A percentile compares a stretch with the other conserved stretches of the same genome.
These are phyloP conservation scores for Volvariella surrecta DNA, from an alignment of 1,284 basidiomycete genomes.

Conservation along the genomic window DNA sequence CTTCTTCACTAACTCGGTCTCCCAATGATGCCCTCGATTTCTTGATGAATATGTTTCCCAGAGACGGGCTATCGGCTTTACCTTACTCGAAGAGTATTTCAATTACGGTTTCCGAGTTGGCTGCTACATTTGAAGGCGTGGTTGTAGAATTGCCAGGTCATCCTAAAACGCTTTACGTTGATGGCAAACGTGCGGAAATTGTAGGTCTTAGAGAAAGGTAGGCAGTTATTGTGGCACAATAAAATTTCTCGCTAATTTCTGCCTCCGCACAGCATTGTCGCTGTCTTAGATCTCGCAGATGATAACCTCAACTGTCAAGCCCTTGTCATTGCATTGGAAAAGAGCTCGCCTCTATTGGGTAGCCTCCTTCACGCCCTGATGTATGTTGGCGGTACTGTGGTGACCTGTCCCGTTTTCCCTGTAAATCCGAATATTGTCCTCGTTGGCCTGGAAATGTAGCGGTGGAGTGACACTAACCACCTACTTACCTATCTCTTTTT, in stretches of 20 bases:
- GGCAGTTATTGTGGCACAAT: slow-evolving; percentile 11
- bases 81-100: slow-evolving; percentile 64
- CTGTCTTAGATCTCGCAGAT: slow-evolving; percentile 73
- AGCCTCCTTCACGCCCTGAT: slow-evolving; percentile 67
- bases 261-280: slow-evolving; percentile 57
- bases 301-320: slow-evolving; percentile 68
- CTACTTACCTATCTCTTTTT: slow-evolving; percentile 6
- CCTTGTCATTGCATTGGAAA: slow-evolving; percentile 55
- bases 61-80: slow-evolving; percentile 53
- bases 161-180: slow-evolving; percentile 69
- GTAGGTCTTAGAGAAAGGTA: slow-evolving; percentile 77
- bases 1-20: slow-evolving; percentile 27
- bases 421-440: slow-evolving; percentile 65
- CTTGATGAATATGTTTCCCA: slow-evolving; percentile 67
- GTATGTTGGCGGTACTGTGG: slow-evolving; percentile 75
- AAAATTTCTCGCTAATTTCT: slow-evolving; percentile 8
- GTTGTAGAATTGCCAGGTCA: slow-evolving; percentile 66
- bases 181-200: slow-evolving; percentile 69
- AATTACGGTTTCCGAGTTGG: slow-evolving; percentile 60
- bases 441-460: slow-evolving; percentile 66
- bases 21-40: slow-evolving; percentile 64
- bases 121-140: slow-evolving; percentile 63
- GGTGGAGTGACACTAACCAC: slow-evolving; percentile 5
- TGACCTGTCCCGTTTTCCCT: slow-evolving; percentile 67
- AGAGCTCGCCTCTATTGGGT: slow-evolving; percentile 22